Percentiles rank a stretch among this genome's conserved stretches.
phyloP scores from a whole-genome alignment of 2,329 filamentous ascomycete genomes.

The Gyromitra esculenta region DNA sequence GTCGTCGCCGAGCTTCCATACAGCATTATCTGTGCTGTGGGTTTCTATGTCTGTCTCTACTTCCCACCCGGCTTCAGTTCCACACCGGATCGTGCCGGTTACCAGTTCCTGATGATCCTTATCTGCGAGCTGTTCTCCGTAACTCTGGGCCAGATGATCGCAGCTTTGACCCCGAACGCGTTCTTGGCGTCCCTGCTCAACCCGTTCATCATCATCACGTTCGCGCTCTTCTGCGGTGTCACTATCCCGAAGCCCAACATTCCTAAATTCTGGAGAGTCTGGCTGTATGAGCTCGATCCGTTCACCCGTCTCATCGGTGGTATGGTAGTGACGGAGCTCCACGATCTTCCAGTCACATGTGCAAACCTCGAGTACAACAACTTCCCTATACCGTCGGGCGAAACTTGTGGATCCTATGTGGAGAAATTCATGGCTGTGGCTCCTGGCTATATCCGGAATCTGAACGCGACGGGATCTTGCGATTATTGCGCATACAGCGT shows the following conservation, averaged over 20 bases:
- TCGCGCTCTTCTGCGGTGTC: conserved; percentile 87
- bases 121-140: conserved; percentile 86
- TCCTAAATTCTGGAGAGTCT: conserved; percentile 78
- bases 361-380: conserved; percentile 69
- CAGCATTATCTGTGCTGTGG: conserved; percentile 78
- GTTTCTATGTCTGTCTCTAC: conserved; percentile 84
- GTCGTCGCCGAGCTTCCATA: conserved; percentile 88
- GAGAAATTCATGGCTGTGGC: conserved; percentile 72
- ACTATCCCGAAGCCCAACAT: conserved; percentile 82
- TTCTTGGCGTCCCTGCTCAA: conserved; percentile 83
- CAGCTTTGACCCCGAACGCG: conserved; percentile 78
- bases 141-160: conserved; percentile 78
- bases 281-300: conserved; percentile 84
- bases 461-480: conserved; percentile 69
- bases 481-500: conserved; percentile 83
- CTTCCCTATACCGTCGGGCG: conserved; percentile 73
- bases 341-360: conserved; percentile 72
- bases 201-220: conserved; percentile 83
- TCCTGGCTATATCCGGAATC: conserved; percentile 75
- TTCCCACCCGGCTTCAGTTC: conserved; percentile 78
- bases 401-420: conserved; percentile 81
- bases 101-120: conserved; percentile 86
- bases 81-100: conserved; percentile 73
- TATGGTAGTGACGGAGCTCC: conserved; percentile 80
- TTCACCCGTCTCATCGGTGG: conserved; percentile 84